Conservation (phyloP, 177 flowering plant species). For the Vitis hybrid region DNA sequence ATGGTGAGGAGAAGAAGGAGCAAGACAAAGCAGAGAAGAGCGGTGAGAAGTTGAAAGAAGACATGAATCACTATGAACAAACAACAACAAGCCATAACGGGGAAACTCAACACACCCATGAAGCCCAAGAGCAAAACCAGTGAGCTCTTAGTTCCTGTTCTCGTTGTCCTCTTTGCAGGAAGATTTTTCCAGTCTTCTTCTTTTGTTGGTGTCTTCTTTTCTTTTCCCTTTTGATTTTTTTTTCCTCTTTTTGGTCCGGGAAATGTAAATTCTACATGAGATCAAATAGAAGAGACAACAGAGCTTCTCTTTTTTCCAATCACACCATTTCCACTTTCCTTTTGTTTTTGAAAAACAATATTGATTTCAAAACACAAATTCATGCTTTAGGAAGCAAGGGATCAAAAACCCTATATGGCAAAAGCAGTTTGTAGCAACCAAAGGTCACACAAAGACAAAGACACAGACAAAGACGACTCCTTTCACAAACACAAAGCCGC, state of each 20-base stretch:
- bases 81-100: not conserved
- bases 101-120: not conserved
- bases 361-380: not conserved
- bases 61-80: not conserved
- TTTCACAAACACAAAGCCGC: too few relatives aligned
- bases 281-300: not conserved
- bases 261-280: constrained; percentile 22
- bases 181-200: not conserved
- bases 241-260: constrained; percentile 1
- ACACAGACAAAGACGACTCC: too few relatives aligned
- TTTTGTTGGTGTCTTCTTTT: not conserved
- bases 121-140: constrained; percentile 1
- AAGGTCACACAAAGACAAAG: too few relatives aligned
- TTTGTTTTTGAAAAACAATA: not conserved
- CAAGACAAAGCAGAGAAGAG: constrained; percentile 3
- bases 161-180: not conserved
- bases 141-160: constrained; percentile 2
- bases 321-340: not conserved
- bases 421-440: too few relatives aligned
- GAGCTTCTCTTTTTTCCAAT: not conserved
- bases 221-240: constrained; percentile 3
- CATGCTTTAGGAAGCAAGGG: not conserved
- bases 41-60: constrained; percentile 9
- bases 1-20: not conserved
- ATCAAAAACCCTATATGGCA: too few relatives aligned